Conservation (phyloP, 75 land plant genomes). For the Sequoiadendron giganteum region DNA sequence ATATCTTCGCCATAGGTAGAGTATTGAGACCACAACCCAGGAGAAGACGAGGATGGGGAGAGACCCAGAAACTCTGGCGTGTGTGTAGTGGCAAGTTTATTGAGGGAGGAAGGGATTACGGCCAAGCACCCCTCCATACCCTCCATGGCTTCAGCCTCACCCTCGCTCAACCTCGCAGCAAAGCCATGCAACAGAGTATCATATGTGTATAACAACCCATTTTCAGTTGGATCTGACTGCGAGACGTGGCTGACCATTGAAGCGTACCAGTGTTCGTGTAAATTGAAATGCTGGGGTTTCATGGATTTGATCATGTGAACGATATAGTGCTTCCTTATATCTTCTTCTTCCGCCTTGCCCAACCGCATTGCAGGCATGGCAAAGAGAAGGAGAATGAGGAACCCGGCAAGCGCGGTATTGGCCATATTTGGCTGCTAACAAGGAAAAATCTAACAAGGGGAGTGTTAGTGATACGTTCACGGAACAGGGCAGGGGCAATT, state of each 20-base stretch:
- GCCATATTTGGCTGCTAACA: too few species aligned
- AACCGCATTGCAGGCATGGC: too few species aligned
- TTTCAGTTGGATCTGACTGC: not conserved
- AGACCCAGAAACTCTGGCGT: slow-evolving; percentile 45
- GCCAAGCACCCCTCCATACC: slow-evolving; percentile 46
- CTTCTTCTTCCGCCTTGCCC: too few species aligned
- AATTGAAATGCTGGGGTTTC: not conserved
- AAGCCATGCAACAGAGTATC: slow-evolving; percentile 69
- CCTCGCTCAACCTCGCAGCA: slow-evolving; percentile 48
- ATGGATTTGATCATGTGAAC: not conserved
- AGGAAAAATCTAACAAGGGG: too few species aligned
- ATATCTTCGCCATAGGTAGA: slow-evolving; percentile 58
- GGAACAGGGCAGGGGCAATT: too few species aligned
- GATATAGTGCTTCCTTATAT: not conserved
- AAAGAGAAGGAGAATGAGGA: too few species aligned
- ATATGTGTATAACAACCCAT: slow-evolving; percentile 17
- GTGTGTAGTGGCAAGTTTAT: slow-evolving; percentile 44
- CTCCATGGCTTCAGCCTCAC: slow-evolving; percentile 43
- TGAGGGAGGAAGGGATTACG: slow-evolving; percentile 32
- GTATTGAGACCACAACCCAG: slow-evolving; percentile 62
- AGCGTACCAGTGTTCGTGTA: not conserved
- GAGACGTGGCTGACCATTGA: not conserved
- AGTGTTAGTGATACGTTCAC: too few species aligned
- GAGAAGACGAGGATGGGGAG: not conserved
- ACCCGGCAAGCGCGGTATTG: too few species aligned